These are phyloP conservation scores for Phytophthora constricta DNA, from an alignment of 352 stramenopile genomes.

Conservation along the genomic window DNA sequence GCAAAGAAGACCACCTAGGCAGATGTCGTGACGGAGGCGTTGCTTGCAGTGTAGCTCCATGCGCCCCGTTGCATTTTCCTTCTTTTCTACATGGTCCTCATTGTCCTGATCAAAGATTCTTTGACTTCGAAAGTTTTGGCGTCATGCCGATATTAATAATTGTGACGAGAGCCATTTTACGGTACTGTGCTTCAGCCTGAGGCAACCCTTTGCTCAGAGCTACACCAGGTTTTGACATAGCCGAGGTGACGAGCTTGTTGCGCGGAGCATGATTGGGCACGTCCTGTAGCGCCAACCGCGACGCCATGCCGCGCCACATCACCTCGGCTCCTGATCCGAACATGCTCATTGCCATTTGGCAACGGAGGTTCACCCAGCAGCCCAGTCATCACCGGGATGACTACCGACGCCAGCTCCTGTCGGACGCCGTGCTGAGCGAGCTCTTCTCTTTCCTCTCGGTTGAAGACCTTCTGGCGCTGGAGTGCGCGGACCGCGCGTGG, in stretches of 20 bases:
- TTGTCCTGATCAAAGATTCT: too few species aligned
- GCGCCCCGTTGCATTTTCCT: too few species aligned
- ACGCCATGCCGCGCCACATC: neutral
- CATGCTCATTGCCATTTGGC: too few species aligned
- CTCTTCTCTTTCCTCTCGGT: constrained; percentile 59
- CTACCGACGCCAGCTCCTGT: constrained; percentile 17
- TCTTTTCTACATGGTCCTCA: too few species aligned
- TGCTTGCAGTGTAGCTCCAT: too few species aligned
- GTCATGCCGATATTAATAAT: too few species aligned
- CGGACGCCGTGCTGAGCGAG: constrained; percentile 35
- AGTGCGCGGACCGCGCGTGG: constrained; percentile 51
- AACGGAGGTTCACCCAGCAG: constrained; percentile 19
- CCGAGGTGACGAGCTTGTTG: neutral
- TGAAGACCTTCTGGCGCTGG: constrained; percentile 61
- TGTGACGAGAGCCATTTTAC: too few species aligned
- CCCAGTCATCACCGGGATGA: constrained; percentile 17
- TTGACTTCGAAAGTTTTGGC: too few species aligned
- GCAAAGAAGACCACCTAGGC: constrained; percentile 54
- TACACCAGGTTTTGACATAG: neutral
- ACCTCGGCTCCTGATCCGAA: constrained; percentile 22
- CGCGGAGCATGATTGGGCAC: neutral
- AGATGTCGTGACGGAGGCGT: too few species aligned
- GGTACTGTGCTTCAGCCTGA: too few species aligned
- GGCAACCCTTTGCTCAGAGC: too few species aligned
- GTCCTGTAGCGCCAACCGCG: neutral